Evolutionary conservation across 225 moss, liverwort and hornwort species (phyloP).

Genomic region (Ulota crispa): DNA sequence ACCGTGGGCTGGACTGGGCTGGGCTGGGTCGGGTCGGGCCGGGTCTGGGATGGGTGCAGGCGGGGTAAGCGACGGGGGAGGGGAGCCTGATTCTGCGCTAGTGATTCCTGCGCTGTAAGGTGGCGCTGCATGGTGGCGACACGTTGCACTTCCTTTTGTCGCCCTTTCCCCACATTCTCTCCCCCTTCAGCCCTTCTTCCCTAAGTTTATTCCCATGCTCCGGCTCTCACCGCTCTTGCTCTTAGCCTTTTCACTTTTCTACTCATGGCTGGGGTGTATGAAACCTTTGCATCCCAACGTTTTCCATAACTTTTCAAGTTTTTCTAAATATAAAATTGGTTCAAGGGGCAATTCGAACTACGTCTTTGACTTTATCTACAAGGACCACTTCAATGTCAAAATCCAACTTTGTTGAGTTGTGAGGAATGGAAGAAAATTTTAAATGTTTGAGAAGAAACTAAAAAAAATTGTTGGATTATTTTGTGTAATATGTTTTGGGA

Average conservation of each 20-base stretch:
- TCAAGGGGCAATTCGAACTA: too few species aligned
- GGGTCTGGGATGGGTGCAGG: background rate
- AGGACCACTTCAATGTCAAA: too few species aligned
- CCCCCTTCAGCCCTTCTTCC: background rate
- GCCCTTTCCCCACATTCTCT: background rate
- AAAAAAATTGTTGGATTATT: too few species aligned
- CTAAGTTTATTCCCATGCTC: background rate
- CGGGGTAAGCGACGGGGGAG: background rate
- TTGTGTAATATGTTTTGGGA: too few species aligned
- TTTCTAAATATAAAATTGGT: too few species aligned
- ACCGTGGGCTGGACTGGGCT: too few species aligned
- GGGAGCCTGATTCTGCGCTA: slow-evolving; percentile 6
- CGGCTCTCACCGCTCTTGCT: background rate
- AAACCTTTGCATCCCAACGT: background rate
- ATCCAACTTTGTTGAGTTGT: too few species aligned
- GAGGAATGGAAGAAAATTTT: too few species aligned
- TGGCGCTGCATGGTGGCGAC: slow-evolving; percentile 45
- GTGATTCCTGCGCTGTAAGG: slow-evolving; percentile 24
- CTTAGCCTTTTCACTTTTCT: background rate
- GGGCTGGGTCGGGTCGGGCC: background rate
- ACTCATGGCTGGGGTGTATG: background rate
- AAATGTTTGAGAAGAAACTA: too few species aligned
- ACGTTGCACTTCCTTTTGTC: slow-evolving; percentile 12
- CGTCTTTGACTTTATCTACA: too few species aligned
- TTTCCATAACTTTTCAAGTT: too few species aligned